These are phyloP conservation scores for Panellus pusillus DNA, from an alignment of 768 basidiomycete species.

Conservation along the genomic window DNA sequence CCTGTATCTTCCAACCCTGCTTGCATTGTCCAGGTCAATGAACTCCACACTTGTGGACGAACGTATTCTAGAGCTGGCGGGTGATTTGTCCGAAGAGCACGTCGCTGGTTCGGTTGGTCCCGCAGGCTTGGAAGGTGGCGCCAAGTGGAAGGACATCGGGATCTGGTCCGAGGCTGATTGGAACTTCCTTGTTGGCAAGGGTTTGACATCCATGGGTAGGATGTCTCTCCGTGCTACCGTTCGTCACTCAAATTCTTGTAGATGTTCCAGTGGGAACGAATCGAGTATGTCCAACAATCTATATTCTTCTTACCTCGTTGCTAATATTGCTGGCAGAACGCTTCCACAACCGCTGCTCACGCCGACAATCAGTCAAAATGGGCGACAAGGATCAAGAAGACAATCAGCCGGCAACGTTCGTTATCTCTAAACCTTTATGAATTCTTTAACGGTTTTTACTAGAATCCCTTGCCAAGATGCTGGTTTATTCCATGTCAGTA, in stretches of 20 bases:
- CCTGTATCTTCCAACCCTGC: slow-evolving; percentile 68
- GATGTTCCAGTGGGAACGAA: slow-evolving; percentile 74
- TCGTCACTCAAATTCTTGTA: slow-evolving; percentile 26
- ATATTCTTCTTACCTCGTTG: slow-evolving; percentile 3
- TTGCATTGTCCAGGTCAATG: slow-evolving; percentile 78
- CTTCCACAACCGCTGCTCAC: slow-evolving; percentile 64
- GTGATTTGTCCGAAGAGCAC: slow-evolving; percentile 71
- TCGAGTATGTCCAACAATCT: slow-evolving; percentile 41
- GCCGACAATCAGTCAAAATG: slow-evolving; percentile 63
- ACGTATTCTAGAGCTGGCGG: slow-evolving; percentile 68
- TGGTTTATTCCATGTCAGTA: slow-evolving; percentile 87
- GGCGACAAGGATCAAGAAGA: slow-evolving; percentile 67
- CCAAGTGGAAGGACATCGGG: slow-evolving; percentile 79
- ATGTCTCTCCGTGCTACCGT: slow-evolving; percentile 6
- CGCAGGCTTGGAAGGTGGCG: slow-evolving; percentile 53
- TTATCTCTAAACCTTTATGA: slow-evolving; percentile 8
- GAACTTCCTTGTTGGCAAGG: slow-evolving; percentile 79
- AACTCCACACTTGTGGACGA: slow-evolving; percentile 76
- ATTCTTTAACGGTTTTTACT: slow-evolving; percentile 9
- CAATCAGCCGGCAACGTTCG: slow-evolving; percentile 62
- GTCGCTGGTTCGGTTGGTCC: slow-evolving; percentile 55
- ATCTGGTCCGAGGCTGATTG: slow-evolving; percentile 88
- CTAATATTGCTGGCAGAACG: slow-evolving; percentile 40
- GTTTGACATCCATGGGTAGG: slow-evolving; percentile 77
- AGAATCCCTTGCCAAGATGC: slow-evolving; percentile 80